Evolutionary conservation across 306 rosid species (phyloP).

Genomic region (Prunus fruticosa): DNA sequence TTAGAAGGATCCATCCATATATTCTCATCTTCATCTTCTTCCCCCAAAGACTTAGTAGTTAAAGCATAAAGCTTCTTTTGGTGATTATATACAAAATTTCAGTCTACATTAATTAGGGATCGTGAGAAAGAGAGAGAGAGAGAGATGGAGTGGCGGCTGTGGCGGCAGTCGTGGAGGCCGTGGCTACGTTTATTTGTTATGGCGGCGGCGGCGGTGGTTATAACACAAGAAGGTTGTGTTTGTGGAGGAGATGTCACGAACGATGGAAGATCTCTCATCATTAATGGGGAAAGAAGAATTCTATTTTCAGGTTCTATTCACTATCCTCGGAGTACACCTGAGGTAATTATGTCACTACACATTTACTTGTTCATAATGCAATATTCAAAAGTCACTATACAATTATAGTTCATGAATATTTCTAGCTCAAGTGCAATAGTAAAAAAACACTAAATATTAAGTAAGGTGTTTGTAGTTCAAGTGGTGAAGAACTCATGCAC

Average conservation of each 20-base stretch:
- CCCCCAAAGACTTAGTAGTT: no score
- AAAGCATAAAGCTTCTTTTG: no score
- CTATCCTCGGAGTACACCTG: conserved; percentile 86
- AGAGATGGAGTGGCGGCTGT: not conserved
- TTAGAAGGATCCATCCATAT: no score
- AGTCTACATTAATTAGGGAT: no score
- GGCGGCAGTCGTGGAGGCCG: not conserved
- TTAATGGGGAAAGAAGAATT: conserved; percentile 53
- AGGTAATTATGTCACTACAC: conserved; percentile 29
- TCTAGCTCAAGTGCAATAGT: no score
- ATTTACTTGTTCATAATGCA: not conserved
- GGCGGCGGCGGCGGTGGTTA: not conserved
- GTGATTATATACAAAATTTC: no score
- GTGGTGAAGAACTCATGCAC: no score
- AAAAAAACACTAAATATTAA: no score
- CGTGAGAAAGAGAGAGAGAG: not conserved
- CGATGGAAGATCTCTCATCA: conserved; percentile 81
- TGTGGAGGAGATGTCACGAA: conserved; percentile 39
- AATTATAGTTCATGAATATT: not conserved
- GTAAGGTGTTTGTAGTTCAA: no score
- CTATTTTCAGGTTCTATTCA: conserved; percentile 87
- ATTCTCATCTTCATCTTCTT: no score
- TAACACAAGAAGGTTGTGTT: not conserved
- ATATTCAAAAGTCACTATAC: not conserved
- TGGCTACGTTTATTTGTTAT: not conserved